These are phyloP conservation scores for Nigrospora osmanthi DNA, from an alignment of 2,329 filamentous ascomycete genomes.

Conservation along the genomic window DNA sequence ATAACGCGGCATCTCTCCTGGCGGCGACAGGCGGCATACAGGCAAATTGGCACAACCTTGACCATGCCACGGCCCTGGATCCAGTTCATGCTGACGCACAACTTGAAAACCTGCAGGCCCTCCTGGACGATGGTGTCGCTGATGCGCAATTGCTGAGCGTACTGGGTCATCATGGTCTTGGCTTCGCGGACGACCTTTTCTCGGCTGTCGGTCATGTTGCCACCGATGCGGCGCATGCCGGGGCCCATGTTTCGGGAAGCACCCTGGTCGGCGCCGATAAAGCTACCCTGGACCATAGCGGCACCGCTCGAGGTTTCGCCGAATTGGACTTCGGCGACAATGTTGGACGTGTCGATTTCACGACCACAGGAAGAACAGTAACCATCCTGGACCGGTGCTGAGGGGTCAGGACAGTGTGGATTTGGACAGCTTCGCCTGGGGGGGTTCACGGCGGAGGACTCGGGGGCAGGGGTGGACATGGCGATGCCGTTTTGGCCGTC, in stretches of 20 bases:
- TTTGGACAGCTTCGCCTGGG: conserved; percentile 46
- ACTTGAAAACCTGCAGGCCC: conserved; percentile 67
- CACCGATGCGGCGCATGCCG: conserved; percentile 52
- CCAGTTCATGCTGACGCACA: conserved; percentile 68
- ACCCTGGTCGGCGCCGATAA: conserved; percentile 78
- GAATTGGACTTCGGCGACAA: conserved; percentile 87
- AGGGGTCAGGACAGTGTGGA: conserved; percentile 50
- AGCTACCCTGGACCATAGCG: conserved; percentile 85
- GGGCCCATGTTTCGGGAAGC: conserved; percentile 62
- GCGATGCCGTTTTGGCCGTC: conserved; percentile 15
- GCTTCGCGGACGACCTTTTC: conserved; percentile 54
- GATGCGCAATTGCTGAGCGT: conserved; percentile 52
- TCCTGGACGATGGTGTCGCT: conserved; percentile 56
- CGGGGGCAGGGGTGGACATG: conserved; percentile 9
- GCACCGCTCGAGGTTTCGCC: conserved; percentile 81
- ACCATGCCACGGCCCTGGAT: conserved; percentile 79
- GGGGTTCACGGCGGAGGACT: conserved; percentile 16
- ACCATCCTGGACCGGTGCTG: conserved; percentile 47
- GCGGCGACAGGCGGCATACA: conserved; percentile 82
- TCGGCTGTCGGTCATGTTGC: conserved; percentile 43
- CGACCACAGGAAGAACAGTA: conserved; percentile 80
- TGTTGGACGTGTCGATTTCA: conserved; percentile 77
- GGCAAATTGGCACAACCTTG: conserved; percentile 80
- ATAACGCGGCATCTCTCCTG: conserved; percentile 76
- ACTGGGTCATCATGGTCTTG: conserved; percentile 51